Evolutionary conservation across 2,329 filamentous ascomycete genomes (phyloP).

Genomic region (Teratosphaeria zuluensis): DNA sequence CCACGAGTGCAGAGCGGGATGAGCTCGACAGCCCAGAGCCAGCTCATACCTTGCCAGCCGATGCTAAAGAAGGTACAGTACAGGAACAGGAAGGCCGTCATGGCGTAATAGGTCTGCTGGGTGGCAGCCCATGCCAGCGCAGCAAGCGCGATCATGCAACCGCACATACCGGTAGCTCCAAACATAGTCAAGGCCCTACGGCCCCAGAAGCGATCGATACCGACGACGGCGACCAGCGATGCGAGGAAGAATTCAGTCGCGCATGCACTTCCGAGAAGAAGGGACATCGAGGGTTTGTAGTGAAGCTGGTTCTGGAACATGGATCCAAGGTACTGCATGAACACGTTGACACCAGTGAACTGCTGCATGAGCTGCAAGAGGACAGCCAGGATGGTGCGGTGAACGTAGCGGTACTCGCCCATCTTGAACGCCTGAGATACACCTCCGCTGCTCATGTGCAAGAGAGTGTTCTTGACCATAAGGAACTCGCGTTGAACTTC

Average conservation of each 20-base stretch:
- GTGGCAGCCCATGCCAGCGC: conserved; percentile 29
- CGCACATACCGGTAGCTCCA: conserved; percentile 39
- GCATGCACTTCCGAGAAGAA: conserved; percentile 21
- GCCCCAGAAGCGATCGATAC: conserved; percentile 28
- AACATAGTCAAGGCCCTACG: conserved; percentile 24
- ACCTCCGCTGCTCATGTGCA: conserved; percentile 29
- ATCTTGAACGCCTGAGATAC: conserved; percentile 20
- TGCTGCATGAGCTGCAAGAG: conserved; percentile 26
- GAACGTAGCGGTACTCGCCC: conserved; percentile 24
- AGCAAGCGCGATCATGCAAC: conserved; percentile 54
- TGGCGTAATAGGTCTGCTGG: conserved; percentile 31
- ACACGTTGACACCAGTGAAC: conserved; percentile 26
- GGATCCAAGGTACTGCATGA: conserved; percentile 34
- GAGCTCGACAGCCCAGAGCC: conserved; percentile 54
- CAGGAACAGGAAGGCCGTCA: conserved; percentile 49
- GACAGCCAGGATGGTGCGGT: conserved; percentile 23
- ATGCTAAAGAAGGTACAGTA: conserved; percentile 49
- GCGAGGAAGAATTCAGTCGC: conserved; percentile 42
- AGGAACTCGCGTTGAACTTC: conserved; percentile 39
- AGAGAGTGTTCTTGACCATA: conserved; percentile 44
- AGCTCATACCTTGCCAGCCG: conserved; percentile 52
- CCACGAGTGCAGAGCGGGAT: conserved; percentile 51
- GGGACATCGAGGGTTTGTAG: conserved; percentile 20
- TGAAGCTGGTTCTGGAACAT: conserved; percentile 31
- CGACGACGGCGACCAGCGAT: conserved; percentile 39